phyloP scores from a whole-genome alignment of 2,329 filamentous ascomycete genomes.

The Neopestalotiopsis clavispora region DNA sequence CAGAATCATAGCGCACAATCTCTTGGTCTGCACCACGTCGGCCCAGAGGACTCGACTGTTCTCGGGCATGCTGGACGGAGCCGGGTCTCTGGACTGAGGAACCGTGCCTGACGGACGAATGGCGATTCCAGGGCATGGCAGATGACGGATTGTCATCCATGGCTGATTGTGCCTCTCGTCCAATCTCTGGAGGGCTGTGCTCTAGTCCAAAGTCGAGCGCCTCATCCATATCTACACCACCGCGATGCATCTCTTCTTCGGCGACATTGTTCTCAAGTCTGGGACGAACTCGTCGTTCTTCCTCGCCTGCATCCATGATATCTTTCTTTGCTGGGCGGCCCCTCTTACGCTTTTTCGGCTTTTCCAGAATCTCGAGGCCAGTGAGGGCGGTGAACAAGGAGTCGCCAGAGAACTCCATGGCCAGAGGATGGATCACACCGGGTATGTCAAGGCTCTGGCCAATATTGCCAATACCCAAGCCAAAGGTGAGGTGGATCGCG shows the following conservation, averaged over 20 bases:
- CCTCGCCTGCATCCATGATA: constrained; percentile 42
- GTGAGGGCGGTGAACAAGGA: constrained; percentile 43
- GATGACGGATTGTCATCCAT: constrained; percentile 70
- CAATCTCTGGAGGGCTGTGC: constrained; percentile 32
- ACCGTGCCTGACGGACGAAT: constrained; percentile 49
- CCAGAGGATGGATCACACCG: constrained; percentile 47
- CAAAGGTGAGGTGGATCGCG: constrained; percentile 45
- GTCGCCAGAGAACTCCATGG: constrained; percentile 51
- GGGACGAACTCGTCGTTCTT: constrained; percentile 44
- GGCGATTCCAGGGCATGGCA: constrained; percentile 58
- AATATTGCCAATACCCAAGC: constrained; percentile 42
- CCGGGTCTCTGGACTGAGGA: constrained; percentile 49
- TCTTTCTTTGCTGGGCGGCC: constrained; percentile 51
- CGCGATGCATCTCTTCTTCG: constrained; percentile 26
- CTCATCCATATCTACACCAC: constrained; percentile 31
- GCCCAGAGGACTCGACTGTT: constrained; percentile 45
- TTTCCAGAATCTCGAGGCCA: constrained; percentile 35
- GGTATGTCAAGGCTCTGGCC: constrained; percentile 37
- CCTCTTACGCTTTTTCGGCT: constrained; percentile 26
- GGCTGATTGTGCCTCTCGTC: constrained; percentile 62
- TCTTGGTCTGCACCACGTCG: constrained; percentile 41
- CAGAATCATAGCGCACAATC: constrained; percentile 55
- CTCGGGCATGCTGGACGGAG: constrained; percentile 44
- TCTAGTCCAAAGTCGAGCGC: constrained; percentile 24
- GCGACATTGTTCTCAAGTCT: constrained; percentile 33